phyloP scores from a whole-genome alignment of 2,329 filamentous ascomycete species.

The Aspergillus arachidicola region DNA sequence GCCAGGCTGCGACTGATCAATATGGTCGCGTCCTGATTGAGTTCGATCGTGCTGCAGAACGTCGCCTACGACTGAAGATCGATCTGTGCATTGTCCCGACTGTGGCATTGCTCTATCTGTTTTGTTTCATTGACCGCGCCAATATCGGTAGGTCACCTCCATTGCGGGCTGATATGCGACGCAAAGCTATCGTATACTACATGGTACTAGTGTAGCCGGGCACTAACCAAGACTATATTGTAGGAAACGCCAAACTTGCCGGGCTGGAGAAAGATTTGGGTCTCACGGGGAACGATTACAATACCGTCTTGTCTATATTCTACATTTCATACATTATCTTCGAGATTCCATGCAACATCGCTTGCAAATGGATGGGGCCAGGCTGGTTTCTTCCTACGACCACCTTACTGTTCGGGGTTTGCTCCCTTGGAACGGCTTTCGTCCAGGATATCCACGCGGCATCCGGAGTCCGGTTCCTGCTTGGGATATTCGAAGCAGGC shows the following conservation, averaged over 20 bases:
- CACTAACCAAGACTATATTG: not conserved
- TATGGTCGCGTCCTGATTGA: slow-evolving; percentile 54
- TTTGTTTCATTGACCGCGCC: slow-evolving; percentile 73
- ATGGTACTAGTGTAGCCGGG: not conserved
- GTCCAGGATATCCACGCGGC: slow-evolving; percentile 57
- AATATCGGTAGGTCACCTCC: slow-evolving; percentile 60
- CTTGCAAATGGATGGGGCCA: slow-evolving; percentile 71
- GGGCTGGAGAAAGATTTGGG: slow-evolving; percentile 65
- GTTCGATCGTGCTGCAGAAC: slow-evolving; percentile 61
- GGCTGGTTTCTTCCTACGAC: slow-evolving; percentile 70
- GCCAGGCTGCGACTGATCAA: slow-evolving; percentile 53
- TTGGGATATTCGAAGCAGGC: slow-evolving; percentile 71
- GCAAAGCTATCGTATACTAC: not conserved
- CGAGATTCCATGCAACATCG: slow-evolving; percentile 68
- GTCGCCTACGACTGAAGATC: slow-evolving; percentile 63
- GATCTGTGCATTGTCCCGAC: slow-evolving; percentile 68
- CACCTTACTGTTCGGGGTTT: slow-evolving; percentile 64
- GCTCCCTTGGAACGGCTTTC: slow-evolving; percentile 67
- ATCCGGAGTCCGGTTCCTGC: slow-evolving; percentile 66
- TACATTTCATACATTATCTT: slow-evolving; percentile 74
- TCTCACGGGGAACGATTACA: slow-evolving; percentile 69
- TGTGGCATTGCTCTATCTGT: slow-evolving; percentile 67
- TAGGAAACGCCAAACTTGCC: slow-evolving; percentile 66
- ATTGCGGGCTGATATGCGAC: not conserved
- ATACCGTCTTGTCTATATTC: slow-evolving; percentile 67